Percentiles rank a stretch among this genome's conserved stretches.
Evolutionary conservation across 768 basidiomycete genomes (phyloP).

Genomic region (Phanerochaete carnosa): DNA sequence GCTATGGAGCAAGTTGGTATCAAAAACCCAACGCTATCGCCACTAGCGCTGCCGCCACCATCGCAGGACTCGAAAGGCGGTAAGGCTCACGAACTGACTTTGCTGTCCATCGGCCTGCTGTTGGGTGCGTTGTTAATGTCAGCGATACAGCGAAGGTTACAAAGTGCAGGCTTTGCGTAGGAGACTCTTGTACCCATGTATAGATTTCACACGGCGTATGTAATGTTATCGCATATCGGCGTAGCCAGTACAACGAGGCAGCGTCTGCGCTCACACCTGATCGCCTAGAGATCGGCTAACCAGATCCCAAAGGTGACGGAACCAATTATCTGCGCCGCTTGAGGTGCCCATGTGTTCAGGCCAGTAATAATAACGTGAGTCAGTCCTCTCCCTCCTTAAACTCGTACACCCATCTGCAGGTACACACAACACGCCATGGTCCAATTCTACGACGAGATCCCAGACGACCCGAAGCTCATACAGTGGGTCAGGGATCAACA

Average conservation of each 20-base stretch:
- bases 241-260: neutral
- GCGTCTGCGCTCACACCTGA: neutral
- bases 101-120: neutral
- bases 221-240: neutral
- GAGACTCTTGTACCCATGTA: neutral
- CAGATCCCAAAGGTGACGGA: neutral
- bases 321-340: neutral
- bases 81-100: neutral
- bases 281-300: neutral
- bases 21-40: too few relatives aligned
- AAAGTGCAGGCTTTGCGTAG: neutral
- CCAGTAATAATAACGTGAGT: neutral
- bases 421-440: slow-evolving; percentile 41
- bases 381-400: neutral
- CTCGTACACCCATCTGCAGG: neutral
- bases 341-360: too few relatives aligned
- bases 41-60: too few relatives aligned
- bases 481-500: slow-evolving; percentile 61
- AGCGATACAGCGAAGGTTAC: neutral
- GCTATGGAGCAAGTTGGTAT: slow-evolving; percentile 5
- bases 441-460: slow-evolving; percentile 54
- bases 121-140: neutral
- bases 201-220: neutral
- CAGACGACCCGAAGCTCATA: slow-evolving; percentile 37
- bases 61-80: neutral